Percentiles rank a stretch among this genome's conserved stretches.
Conservation (phyloP, 139 green algal species). For the Chlorella vulgaris region DNA sequence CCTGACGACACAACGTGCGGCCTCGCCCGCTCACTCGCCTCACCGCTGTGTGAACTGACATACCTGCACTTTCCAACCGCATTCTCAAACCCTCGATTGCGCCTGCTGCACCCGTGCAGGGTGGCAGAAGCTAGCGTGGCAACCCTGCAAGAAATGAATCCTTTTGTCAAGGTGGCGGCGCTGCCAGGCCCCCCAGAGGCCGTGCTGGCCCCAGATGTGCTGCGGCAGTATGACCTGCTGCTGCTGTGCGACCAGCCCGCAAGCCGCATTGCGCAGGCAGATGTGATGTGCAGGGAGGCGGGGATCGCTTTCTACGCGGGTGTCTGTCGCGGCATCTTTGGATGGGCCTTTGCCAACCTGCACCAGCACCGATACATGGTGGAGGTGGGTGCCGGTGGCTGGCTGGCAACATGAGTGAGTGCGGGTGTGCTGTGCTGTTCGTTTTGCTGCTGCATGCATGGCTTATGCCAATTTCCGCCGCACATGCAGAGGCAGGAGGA, state of each 20-base stretch:
- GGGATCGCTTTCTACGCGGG: conserved; percentile 69
- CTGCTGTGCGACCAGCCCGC: conserved; percentile 48
- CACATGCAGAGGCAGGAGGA: conserved; percentile 37
- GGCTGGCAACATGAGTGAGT: no score
- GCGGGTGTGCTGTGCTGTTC: no score
- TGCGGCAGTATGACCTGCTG: conserved; percentile 57
- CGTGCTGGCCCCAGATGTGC: neutral
- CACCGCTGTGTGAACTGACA: neutral
- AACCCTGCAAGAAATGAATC: conserved; percentile 90
- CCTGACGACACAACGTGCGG: conserved; percentile 29
- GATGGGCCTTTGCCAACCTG: conserved; percentile 80
- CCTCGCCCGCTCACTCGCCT: neutral
- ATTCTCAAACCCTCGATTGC: neutral
- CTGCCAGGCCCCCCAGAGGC: conserved; percentile 21
- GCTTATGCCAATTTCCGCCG: no score
- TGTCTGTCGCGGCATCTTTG: conserved; percentile 47
- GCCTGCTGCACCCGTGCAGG: conserved; percentile 26
- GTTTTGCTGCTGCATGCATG: no score
- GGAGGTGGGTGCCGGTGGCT: neutral
- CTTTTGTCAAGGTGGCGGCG: conserved; percentile 70
- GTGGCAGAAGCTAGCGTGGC: conserved; percentile 63
- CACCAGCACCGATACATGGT: conserved; percentile 42
- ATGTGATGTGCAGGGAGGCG: conserved; percentile 43
- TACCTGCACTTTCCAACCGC: neutral
- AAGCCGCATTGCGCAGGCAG: conserved; percentile 32